Evolutionary conservation across 352 stramenopile species (phyloP).

Genomic region (Phytophthora sansomeana): DNA sequence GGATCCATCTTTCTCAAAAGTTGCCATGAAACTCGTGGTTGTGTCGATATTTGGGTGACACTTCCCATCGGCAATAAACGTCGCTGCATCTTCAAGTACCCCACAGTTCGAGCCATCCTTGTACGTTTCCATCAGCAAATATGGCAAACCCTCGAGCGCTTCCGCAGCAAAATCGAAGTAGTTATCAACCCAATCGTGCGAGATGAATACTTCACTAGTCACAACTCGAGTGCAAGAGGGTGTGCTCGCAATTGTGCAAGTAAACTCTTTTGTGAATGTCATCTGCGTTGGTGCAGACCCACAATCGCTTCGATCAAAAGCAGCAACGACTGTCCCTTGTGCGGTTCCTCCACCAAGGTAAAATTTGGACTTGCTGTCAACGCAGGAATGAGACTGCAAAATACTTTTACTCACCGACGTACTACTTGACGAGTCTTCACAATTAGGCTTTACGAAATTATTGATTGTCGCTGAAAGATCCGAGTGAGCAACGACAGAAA

Average conservation of each 20-base stretch:
- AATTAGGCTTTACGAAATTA: background rate
- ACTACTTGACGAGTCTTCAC: background rate
- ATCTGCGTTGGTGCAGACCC: background rate
- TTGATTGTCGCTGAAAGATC: constrained; percentile 6
- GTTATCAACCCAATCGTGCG: background rate
- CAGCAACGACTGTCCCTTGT: background rate
- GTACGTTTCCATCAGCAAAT: background rate
- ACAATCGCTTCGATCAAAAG: background rate
- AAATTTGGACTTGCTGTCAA: background rate
- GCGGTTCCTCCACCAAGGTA: background rate
- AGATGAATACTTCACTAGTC: background rate
- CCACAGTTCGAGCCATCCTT: background rate
- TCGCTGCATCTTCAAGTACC: background rate
- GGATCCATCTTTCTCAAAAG: background rate
- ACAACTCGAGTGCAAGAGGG: background rate
- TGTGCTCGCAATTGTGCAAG: background rate
- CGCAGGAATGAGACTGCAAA: constrained; percentile 6
- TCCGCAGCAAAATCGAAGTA: background rate
- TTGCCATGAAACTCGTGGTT: background rate
- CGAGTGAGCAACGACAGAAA: background rate
- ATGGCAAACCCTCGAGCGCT: background rate
- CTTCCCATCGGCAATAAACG: background rate
- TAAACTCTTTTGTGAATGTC: background rate
- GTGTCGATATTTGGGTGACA: background rate
- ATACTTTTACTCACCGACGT: background rate